Conservation (phyloP, 352 stramenopile species). For the Pythium scleroteichum region DNA sequence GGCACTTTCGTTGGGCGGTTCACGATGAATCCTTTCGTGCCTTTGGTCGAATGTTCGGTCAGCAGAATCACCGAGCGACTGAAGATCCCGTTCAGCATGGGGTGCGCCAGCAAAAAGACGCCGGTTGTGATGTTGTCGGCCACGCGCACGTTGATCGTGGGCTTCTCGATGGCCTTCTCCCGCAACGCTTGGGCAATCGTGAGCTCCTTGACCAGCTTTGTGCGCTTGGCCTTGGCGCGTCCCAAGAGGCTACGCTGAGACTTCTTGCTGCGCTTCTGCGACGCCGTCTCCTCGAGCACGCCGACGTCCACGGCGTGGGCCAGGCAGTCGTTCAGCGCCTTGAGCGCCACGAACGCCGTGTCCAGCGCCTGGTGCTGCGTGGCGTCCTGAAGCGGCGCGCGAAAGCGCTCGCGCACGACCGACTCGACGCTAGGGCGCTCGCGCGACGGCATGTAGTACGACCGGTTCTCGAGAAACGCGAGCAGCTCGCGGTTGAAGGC, state of each 20-base stretch:
- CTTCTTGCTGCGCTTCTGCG: not conserved
- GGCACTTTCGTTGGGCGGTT: slow-evolving; percentile 62
- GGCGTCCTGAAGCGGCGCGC: slow-evolving; percentile 14
- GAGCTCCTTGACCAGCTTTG: slow-evolving; percentile 17
- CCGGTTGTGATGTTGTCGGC: slow-evolving; percentile 36
- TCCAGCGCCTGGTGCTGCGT: slow-evolving; percentile 35
- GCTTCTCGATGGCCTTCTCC: slow-evolving; percentile 29
- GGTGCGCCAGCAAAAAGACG: slow-evolving; percentile 76
- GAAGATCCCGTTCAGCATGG: slow-evolving; percentile 71
- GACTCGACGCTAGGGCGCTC: slow-evolving; percentile 34
- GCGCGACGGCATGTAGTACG: slow-evolving; percentile 68
- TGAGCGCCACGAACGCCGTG: slow-evolving; percentile 64
- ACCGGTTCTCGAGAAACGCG: slow-evolving; percentile 49
- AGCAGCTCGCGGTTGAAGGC: slow-evolving; percentile 59
- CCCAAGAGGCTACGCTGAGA: not conserved
- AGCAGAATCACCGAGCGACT: slow-evolving; percentile 72
- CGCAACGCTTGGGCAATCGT: slow-evolving; percentile 15
- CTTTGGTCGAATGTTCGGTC: slow-evolving; percentile 58
- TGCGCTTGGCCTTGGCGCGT: not conserved
- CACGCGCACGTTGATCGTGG: slow-evolving; percentile 18
- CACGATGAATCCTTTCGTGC: slow-evolving; percentile 75
- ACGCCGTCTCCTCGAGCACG: not conserved
- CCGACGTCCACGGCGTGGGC: slow-evolving; percentile 41
- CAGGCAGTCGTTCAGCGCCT: slow-evolving; percentile 60
- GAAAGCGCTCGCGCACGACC: slow-evolving; percentile 59